phyloP scores from a whole-genome alignment of 176 grass and related monocot species.

The Oropetium thomaeum region DNA sequence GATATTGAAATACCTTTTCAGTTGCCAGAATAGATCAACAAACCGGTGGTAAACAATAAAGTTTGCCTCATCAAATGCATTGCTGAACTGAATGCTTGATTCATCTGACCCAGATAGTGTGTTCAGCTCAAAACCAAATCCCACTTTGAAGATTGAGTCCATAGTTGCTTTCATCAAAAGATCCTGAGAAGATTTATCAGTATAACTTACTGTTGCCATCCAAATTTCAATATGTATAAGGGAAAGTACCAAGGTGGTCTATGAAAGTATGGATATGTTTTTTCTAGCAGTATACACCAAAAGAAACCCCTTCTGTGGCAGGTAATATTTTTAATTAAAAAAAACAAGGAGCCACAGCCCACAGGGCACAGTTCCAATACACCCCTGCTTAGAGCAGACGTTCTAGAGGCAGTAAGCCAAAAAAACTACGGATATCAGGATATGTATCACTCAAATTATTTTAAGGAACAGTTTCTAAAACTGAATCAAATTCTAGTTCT shows the following conservation, averaged over 20 bases:
- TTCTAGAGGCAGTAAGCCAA: too few relatives aligned
- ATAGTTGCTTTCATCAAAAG: conserved; percentile 59
- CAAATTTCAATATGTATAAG: neutral
- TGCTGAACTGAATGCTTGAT: conserved; percentile 36
- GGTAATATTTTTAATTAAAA: too few relatives aligned
- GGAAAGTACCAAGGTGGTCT: neutral
- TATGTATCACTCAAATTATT: neutral
- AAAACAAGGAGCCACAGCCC: too few relatives aligned
- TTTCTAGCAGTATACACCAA: too few relatives aligned
- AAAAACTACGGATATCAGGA: too few relatives aligned
- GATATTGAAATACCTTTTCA: conserved; percentile 58
- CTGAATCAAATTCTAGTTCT: neutral
- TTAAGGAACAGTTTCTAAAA: neutral
- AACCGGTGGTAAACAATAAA: conserved; percentile 46
- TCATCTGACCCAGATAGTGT: conserved; percentile 37
- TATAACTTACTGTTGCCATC: neutral
- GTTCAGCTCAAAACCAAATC: conserved; percentile 51
- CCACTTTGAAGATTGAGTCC: conserved; percentile 71
- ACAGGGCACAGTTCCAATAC: too few relatives aligned
- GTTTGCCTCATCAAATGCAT: conserved; percentile 56
- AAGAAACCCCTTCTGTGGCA: too few relatives aligned
- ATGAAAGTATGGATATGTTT: neutral
- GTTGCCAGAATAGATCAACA: conserved; percentile 56
- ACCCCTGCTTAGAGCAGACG: too few relatives aligned
- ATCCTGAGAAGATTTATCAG: conserved; percentile 35